Evolutionary conservation across 768 basidiomycete genomes (phyloP).

Genomic region (Mycena maculata): DNA sequence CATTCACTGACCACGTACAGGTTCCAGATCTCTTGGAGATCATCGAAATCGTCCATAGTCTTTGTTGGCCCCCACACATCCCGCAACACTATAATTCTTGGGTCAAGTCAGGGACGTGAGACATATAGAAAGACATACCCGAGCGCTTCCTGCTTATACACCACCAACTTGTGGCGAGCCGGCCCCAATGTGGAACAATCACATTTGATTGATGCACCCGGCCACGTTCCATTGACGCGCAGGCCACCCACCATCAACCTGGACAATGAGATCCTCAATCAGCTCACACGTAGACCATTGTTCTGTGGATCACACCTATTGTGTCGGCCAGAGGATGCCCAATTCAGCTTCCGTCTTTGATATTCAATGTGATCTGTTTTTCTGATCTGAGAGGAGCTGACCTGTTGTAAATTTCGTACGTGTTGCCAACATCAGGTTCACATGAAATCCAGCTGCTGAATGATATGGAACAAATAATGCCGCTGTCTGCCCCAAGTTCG

Average conservation of each 20-base stretch:
- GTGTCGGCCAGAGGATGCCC: neutral
- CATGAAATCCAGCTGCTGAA: too few relatives aligned
- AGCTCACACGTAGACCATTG: neutral
- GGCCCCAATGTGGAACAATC: neutral
- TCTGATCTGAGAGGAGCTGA: neutral
- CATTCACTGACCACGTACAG: neutral
- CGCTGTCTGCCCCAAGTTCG: too few relatives aligned
- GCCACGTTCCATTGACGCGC: neutral
- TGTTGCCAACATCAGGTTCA: neutral
- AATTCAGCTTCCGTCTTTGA: neutral
- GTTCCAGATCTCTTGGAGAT: slow-evolving; percentile 2
- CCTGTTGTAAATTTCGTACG: neutral
- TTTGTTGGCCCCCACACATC: too few relatives aligned
- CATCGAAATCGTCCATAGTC: too few relatives aligned
- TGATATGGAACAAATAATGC: too few relatives aligned
- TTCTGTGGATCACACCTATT: neutral
- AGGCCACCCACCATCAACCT: neutral
- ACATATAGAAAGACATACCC: too few relatives aligned
- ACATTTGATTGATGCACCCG: neutral
- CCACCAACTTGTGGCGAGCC: neutral
- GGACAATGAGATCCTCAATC: neutral
- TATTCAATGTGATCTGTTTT: neutral
- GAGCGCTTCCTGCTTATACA: neutral
- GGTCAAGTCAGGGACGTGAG: too few relatives aligned
- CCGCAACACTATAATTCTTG: neutral